Evolutionary conservation across 2,329 filamentous ascomycete species (phyloP).

Genomic region (Raffaelea albimanens): DNA sequence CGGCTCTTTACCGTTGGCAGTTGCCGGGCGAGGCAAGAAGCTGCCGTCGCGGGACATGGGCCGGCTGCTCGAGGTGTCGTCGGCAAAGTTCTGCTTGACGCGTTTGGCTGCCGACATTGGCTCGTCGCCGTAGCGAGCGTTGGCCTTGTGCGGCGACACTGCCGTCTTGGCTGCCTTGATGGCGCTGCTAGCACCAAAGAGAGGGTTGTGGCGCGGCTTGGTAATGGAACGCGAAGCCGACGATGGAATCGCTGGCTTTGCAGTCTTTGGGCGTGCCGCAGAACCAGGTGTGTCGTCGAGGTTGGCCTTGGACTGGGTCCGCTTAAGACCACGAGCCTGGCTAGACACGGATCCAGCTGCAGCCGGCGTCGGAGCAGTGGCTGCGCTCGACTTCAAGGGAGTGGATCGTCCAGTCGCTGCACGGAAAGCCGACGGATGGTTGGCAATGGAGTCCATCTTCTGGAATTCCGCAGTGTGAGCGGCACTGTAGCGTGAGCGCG

Average conservation of each 20-base stretch:
- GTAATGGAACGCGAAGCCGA: conserved; percentile 10
- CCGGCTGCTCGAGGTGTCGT: conserved; percentile 60
- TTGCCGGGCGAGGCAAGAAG: conserved; percentile 31
- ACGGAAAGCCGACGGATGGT: conserved; percentile 72
- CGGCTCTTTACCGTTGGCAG: not conserved
- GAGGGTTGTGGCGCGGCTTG: conserved; percentile 17
- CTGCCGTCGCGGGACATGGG: conserved; percentile 44
- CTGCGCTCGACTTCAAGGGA: conserved; percentile 27
- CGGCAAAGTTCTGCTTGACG: conserved; percentile 53
- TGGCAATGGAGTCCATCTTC: conserved; percentile 95
- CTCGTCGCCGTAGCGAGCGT: conserved; percentile 15
- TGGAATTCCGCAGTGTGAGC: conserved; percentile 82
- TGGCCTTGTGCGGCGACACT: conserved; percentile 12
- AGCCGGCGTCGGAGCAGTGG: not conserved
- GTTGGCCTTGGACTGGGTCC: conserved; percentile 46
- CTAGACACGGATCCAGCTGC: not conserved
- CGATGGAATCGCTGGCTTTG: conserved; percentile 5
- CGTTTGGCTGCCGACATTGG: conserved; percentile 54
- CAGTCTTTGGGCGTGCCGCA: conserved; percentile 25
- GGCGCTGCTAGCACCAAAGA: conserved; percentile 16
- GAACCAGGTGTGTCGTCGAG: conserved; percentile 41
- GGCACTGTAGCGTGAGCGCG: conserved; percentile 74
- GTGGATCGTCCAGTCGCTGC: conserved; percentile 43
- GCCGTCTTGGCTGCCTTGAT: conserved; percentile 7
- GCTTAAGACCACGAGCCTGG: conserved; percentile 35